Conservation (phyloP, 1,284 basidiomycete species). For the Ceratobasidium sp. region DNA sequence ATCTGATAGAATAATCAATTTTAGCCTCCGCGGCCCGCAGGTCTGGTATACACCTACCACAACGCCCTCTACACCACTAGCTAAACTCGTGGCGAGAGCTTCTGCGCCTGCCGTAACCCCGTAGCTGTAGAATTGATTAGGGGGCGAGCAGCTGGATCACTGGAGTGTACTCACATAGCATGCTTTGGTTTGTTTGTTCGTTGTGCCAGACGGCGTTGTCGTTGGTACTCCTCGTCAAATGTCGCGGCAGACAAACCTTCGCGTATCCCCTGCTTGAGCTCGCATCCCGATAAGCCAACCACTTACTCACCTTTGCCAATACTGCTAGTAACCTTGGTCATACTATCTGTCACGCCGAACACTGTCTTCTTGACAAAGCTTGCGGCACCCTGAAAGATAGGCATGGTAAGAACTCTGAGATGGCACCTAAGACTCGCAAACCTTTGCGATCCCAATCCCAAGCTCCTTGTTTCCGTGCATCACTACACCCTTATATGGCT, state of each 20-base stretch:
- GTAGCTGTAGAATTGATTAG: conserved; percentile 61
- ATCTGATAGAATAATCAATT: conserved; percentile 57
- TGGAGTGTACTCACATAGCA: conserved; percentile 70
- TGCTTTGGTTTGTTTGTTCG: conserved; percentile 94
- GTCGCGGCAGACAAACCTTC: conserved; percentile 93
- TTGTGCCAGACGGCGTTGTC: conserved; percentile 84
- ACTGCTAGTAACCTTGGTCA: conserved; percentile 97
- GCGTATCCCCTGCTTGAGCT: neutral
- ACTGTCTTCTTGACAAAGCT: conserved; percentile 99
- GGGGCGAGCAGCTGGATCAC: conserved; percentile 42
- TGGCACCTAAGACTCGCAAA: conserved; percentile 51
- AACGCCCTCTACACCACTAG: conserved; percentile 95
- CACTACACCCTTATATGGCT: conserved; percentile 96
- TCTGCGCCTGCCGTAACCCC: conserved; percentile 94
- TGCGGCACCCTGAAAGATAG: conserved; percentile 78
- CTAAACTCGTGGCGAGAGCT: conserved; percentile 91
- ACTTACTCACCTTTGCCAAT: conserved; percentile 83
- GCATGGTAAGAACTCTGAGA: conserved; percentile 15
- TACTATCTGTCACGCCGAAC: conserved; percentile 93
- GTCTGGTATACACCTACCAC: conserved; percentile 64
- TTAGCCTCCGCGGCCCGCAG: neutral
- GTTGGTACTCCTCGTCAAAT: conserved; percentile 95
- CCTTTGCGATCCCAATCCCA: conserved; percentile 96
- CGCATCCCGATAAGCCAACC: neutral
- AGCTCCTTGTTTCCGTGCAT: conserved; percentile 97